phyloP scores from a whole-genome alignment of 495 filamentous ascomycete species.

The Penicilliopsis zonata region DNA sequence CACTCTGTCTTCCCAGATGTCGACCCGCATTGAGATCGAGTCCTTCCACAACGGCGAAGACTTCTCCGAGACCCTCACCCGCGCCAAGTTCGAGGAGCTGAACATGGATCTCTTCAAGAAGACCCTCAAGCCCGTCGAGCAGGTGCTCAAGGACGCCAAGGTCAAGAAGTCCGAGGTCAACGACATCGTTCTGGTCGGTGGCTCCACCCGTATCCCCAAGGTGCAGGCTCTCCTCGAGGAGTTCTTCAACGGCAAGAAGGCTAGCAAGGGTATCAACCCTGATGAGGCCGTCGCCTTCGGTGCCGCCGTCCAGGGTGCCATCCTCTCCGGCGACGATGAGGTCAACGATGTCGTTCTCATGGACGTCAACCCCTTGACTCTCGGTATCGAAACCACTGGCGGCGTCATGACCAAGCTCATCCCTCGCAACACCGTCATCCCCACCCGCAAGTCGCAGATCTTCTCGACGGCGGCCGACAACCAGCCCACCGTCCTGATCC shows the following conservation, averaged over 20 bases:
- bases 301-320: slow-evolving; percentile 94
- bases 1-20: slow-evolving; percentile 97
- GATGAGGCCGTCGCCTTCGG: slow-evolving; percentile 97
- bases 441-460: slow-evolving; percentile 93
- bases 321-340: slow-evolving; percentile 77
- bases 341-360: slow-evolving; percentile 75
- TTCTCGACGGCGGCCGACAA: slow-evolving; percentile 98
- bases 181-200: slow-evolving; percentile 85
- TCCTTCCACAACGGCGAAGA: slow-evolving; percentile 94
- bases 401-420: slow-evolving; percentile 98
- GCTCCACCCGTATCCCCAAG: slow-evolving; percentile 95
- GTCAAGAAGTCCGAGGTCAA: slow-evolving; percentile 77
- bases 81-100: slow-evolving; percentile 98
- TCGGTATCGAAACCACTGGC: slow-evolving; percentile 97
- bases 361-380: slow-evolving; percentile 96
- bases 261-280: slow-evolving; percentile 97
- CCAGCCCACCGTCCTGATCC: slow-evolving; percentile 94
- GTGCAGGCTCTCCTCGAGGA: slow-evolving; percentile 90
- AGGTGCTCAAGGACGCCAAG: slow-evolving; percentile 88
- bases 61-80: slow-evolving; percentile 96
- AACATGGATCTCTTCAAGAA: slow-evolving; percentile 98
- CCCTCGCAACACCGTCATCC: slow-evolving; percentile 88
- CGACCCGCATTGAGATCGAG: slow-evolving; percentile 95
- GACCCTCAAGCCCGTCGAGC: slow-evolving; percentile 97
- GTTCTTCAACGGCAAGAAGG: slow-evolving; percentile 88